Base-by-base conservation (phyloP, 2,329 filamentous ascomycete species). In the Acephala macrosclerotiorum region DNA sequence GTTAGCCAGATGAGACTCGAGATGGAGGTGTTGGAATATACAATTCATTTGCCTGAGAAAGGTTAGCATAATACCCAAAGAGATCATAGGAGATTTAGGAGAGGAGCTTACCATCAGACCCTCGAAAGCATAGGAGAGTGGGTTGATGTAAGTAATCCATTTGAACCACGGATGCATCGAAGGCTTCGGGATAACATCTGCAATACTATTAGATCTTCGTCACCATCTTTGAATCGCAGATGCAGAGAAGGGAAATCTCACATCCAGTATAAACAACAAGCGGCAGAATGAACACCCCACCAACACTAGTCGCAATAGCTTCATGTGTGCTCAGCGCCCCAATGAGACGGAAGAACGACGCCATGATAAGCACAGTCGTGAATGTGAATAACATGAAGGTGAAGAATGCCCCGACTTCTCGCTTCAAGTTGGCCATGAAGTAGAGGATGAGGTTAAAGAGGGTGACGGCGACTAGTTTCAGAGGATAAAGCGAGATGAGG, bases 401-500 rank as follows among this genome's bases (percentile, higher is more conserved):
- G 84, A 96, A 97, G 83, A 95, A 97, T 0, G 89, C 80, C 3
- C 53, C 61, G 35, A 51, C 35, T 25, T 63, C 64, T 91, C 85
- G 40, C 25, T 51, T 49, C 14, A 97, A 81, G 68, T 93, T 90
- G 0, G 91, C 90, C 86, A 97, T 89, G 79, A 97, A 96, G 80
- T 97, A 97, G 2, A 97, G 79, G 1, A 87, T 84, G 53, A 93
- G 60, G 75, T 96, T 96, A 83, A 96, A 96, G 7, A 86, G 80
- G 70, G 96, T 84, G 0, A 87, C 80, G 73, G 94, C 94, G 20
- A 78, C 35, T 8, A 96, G 78, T 78, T 94, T 96, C 79, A 93
- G 93, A 0, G 93, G 93, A 79, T 95, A 80, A 71, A 97, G 93
- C 68, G 87, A 90, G 42, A 97, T 79, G 90, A 96, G 95, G 16